These are phyloP conservation scores for Stramenopiles sp. DNA, from an alignment of 352 stramenopile species.

Conservation along the genomic window DNA sequence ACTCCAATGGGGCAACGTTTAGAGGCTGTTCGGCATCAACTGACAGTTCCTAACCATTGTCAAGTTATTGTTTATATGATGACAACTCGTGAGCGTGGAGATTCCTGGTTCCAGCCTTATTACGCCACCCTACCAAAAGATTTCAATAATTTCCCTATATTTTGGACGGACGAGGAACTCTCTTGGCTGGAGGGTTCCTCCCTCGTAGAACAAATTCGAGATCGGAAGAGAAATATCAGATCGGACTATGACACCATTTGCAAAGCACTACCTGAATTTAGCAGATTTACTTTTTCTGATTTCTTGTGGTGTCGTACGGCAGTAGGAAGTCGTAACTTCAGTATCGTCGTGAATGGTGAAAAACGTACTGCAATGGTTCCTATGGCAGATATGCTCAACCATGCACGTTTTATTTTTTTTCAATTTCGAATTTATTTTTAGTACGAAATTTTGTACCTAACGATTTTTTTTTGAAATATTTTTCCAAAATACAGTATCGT, in stretches of 20 bases:
- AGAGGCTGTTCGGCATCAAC: conserved; percentile 59
- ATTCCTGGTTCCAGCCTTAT: conserved; percentile 59
- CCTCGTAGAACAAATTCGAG: conserved; percentile 63
- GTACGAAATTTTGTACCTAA: conserved; percentile 3
- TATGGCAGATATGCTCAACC: conserved; percentile 98
- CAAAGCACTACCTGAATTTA: conserved; percentile 44
- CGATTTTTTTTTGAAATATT: conserved; percentile 1
- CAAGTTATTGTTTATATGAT: conserved; percentile 96
- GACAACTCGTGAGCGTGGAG: conserved; percentile 52
- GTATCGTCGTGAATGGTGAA: conserved; percentile 72
- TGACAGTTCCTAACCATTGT: conserved; percentile 94
- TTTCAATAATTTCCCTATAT: conserved; percentile 91
- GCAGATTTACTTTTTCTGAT: conserved; percentile 48
- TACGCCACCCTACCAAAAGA: conserved; percentile 81
- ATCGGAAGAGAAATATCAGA: conserved; percentile 67
- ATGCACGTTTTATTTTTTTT: no score
- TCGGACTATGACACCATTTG: conserved; percentile 89
- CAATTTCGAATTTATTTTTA: no score
- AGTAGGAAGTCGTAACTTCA: conserved; percentile 93
- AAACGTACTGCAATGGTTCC: conserved; percentile 85
- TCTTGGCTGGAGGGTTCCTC: conserved; percentile 49
- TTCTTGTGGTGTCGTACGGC: conserved; percentile 96
- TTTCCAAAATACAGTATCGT: conserved; percentile 33
- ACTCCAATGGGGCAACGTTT: conserved; percentile 49
- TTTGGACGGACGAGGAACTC: conserved; percentile 78